Base-by-base conservation (phyloP, 306 rosid species). In the Ormosia semicastrata region DNA sequence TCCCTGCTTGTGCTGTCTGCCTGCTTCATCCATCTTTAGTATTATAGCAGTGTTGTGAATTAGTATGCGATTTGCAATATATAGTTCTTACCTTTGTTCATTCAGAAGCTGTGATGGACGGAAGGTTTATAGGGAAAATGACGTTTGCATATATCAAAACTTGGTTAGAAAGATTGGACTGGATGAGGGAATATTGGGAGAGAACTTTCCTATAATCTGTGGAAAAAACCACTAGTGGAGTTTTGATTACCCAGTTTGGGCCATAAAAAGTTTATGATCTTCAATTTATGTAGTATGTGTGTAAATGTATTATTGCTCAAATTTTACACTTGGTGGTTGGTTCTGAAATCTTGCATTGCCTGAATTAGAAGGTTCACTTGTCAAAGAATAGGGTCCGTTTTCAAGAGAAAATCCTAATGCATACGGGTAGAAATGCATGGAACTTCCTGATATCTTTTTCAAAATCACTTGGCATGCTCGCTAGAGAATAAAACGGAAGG, bases 41-140 rank as follows among this genome's bases (percentile, higher is more conserved):
- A 36, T 77, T 86, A 74, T 82, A 76, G 88, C 63, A 76, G 88
- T 71, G 90, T 90, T 81, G 94, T 90, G 94, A 88, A 86, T 88
- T 86, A 66, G 83, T 58, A 30, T 87, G 83, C 65, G 85, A 74
- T 87, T 82, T 84, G 85, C 83, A 75, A 76, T 76, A 87, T 87
- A 74, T 84, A 78, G 77, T 84, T 75, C 40, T 82, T 76, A 44
- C 82, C 82, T 82, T 72, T 82, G 86, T 83, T 86, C 88, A 62
- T 84, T 85, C 58, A 57, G 71, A 82, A 87, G 72, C 77, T 65
- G 73, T 73, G 89, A 73, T 86, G 78, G 80, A 76, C 68, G 49
- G 73, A 71, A 85, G 79, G 64, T 66, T 82, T 59, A 77, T 70
- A 83, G 74, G 47, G 54, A 71, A 77, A 66, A 50, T 82, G 84